Evolutionary conservation across 805 yeast species (phyloP), one percentile per base, ranked within the genome.

Genomic region (Tetrapisispora arboricola): DNA sequence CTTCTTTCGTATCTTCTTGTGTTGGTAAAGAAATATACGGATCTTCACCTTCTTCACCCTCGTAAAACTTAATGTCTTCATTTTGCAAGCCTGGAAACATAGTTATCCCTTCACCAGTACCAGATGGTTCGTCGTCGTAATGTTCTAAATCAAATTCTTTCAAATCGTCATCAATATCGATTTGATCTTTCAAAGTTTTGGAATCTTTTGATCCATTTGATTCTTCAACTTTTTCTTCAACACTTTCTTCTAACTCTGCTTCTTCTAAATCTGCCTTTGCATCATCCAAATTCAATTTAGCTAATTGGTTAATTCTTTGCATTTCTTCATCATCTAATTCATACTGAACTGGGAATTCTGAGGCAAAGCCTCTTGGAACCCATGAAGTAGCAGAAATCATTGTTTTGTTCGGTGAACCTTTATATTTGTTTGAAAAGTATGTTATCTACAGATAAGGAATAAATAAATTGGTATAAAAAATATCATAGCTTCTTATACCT

Each of bases 361-460:
- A 75, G 22, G 98, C 94, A 61, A 72, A 83, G 5, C 98, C 98
- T 55, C 95, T 76, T 38, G 97, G 96, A 19, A 90, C 95, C 97
- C 98, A 92, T 39, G 80, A 68, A 37, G 92, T 79, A 21, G 96
- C 82, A 30, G 98, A 86, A 48, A 90, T 81, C 95, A 88, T 87
- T n/a, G n/a, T n/a, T n/a, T n/a, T n/a, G n/a, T n/a, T n/a, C n/a
- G n/a, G n/a, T n/a, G n/a, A n/a, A n/a, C n/a, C n/a, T n/a, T n/a
- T n/a, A n/a, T n/a, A n/a, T n/a, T n/a, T n/a, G n/a, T n/a, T n/a
- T n/a, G n/a, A n/a, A n/a, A n/a, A n/a, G n/a, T n/a, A 27, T 27
- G 13, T 27, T 24, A 24, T 24, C 26, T 24, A 24, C 26, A 27
- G 16, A 27, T n/a, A n/a, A n/a, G n/a, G n/a, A n/a, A n/a, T n/a